Evolutionary conservation across 768 basidiomycete genomes (phyloP), one percentile per base, ranked within the genome.

Genomic region (Amanita thiersii): DNA sequence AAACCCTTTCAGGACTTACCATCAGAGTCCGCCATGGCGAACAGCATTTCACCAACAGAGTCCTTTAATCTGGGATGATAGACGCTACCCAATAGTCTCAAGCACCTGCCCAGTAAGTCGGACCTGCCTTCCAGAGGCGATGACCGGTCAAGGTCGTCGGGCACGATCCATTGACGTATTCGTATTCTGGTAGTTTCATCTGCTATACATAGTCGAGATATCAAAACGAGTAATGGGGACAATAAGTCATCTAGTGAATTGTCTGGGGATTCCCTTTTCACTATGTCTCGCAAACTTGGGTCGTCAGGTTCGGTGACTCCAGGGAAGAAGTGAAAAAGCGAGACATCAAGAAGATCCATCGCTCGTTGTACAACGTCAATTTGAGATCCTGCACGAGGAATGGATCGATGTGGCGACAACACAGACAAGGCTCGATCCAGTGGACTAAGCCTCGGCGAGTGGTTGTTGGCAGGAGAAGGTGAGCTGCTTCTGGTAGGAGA

Each of bases 41-140:
- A 98, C 12, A 98, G 61, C 69, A 98, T 69, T 63, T 97, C 92
- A 7, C 93, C 93, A 2, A 84, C 73, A 10, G 84, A 68, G 51
- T 79, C 77, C 53, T 89, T 86, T 47, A 88, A 60, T 32, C 81
- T 69, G 1, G 70, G 55, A 50, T 93, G 81, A 50, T 87, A 83
- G 2, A 91, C 73, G 46, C 80, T 78, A 2, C 70, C 64, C 43
- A 98, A 68, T 15, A 97, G 64, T 12, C 92, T 75, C 21, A 97
- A 58, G 52, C 85, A 79, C 37, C 85, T 69, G 0, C 96, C 96
- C 2, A 97, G 64, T 5, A 85, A 59, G 54, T 87, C 82, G 10
- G 75, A 44, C 3, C 90, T 78, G 29, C 66, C 61, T 54, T 97
- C 90, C 17, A 98, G 66, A 3, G 87, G 74, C 6, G 58, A 63